phyloP scores from a whole-genome alignment of 2,329 filamentous ascomycete species.

The Xylaria sp. region DNA sequence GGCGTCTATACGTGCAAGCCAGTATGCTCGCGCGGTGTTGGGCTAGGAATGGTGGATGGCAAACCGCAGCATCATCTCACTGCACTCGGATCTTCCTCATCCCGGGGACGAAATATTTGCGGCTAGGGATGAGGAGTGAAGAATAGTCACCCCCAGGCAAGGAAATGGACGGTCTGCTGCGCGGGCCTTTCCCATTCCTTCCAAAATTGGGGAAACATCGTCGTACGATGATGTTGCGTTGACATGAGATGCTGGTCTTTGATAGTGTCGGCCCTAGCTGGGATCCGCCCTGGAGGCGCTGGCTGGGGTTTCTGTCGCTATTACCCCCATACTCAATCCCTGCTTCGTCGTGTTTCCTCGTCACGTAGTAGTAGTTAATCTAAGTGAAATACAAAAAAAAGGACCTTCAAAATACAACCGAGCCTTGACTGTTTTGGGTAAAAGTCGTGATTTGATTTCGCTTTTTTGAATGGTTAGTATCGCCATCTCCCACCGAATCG shows the following conservation, averaged over 20 bases:
- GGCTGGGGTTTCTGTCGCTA: constrained; percentile 16
- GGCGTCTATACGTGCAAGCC: constrained; percentile 17
- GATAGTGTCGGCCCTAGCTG: constrained; percentile 29
- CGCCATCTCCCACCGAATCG: background rate
- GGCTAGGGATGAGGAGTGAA: constrained; percentile 34
- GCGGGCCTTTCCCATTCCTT: constrained; percentile 16
- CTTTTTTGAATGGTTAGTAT: background rate
- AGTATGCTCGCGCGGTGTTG: constrained; percentile 29
- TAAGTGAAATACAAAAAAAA: constrained; percentile 31
- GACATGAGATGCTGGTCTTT: constrained; percentile 47
- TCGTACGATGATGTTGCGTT: constrained; percentile 31
- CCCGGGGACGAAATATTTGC: constrained; percentile 25
- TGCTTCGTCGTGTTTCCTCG: constrained; percentile 32
- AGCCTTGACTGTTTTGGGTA: background rate
- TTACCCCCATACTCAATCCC: constrained; percentile 19
- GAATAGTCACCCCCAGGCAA: constrained; percentile 36
- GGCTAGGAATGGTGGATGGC: constrained; percentile 39
- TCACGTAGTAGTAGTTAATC: constrained; percentile 37
- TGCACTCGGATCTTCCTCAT: constrained; percentile 41
- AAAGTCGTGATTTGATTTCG: constrained; percentile 2
- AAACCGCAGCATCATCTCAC: constrained; percentile 46
- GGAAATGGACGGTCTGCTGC: constrained; percentile 23
- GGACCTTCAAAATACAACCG: background rate
- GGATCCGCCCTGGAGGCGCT: constrained; percentile 25
- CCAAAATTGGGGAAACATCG: constrained; percentile 1